phyloP scores from a whole-genome alignment of 768 basidiomycete genomes.

The Rhizopogon rudus region DNA sequence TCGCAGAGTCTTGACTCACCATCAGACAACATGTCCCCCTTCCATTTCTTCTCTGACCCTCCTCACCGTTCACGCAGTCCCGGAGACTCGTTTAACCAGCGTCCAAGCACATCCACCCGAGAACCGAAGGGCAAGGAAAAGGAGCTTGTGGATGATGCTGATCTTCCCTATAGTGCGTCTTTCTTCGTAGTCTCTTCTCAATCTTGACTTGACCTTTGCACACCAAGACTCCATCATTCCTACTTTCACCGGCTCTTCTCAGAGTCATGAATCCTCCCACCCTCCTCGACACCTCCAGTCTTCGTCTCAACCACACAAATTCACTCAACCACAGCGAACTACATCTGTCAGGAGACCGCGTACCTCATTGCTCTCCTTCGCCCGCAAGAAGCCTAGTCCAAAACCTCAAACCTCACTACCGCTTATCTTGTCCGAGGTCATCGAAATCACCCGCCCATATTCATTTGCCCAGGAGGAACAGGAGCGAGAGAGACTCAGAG shows the following conservation, averaged over 20 bases:
- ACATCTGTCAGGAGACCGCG: constrained; percentile 29
- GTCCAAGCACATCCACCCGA: neutral
- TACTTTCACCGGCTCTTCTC: constrained; percentile 8
- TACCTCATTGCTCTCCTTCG: constrained; percentile 40
- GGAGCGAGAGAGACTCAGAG: constrained; percentile 70
- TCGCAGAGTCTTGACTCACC: neutral
- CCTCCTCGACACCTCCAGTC: neutral
- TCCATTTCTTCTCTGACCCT: neutral
- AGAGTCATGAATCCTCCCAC: constrained; percentile 2
- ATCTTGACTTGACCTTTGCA: constrained; percentile 2
- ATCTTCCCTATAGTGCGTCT: neutral
- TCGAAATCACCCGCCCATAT: constrained; percentile 58
- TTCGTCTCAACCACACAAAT: neutral
- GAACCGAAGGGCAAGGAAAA: neutral
- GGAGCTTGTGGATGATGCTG: neutral
- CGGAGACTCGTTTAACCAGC: neutral
- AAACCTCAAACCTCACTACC: constrained; percentile 24
- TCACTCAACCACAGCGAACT: neutral
- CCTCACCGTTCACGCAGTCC: neutral
- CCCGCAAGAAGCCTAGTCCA: constrained; percentile 33
- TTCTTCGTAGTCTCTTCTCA: neutral
- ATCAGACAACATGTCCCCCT: neutral
- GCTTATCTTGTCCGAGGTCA: constrained; percentile 59
- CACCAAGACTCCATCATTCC: constrained; percentile 13
- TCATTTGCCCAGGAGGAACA: constrained; percentile 54